A percentile compares a stretch with the other conserved stretches of the same genome.
These are phyloP conservation scores for Saussurea involucrata DNA, from an alignment of 129 eudicot genomes.

Conservation along the genomic window DNA sequence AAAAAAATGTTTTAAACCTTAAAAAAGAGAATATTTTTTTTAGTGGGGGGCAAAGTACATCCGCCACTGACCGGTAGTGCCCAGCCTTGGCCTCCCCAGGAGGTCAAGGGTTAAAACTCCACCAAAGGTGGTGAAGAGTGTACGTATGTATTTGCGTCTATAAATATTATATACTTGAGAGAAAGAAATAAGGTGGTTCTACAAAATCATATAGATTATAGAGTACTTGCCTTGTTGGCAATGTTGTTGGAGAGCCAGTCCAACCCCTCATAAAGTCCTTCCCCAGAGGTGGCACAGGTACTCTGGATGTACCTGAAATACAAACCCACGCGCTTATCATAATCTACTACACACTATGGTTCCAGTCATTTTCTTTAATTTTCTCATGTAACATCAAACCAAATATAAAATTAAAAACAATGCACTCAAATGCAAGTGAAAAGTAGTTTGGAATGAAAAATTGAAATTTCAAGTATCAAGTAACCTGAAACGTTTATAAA, in stretches of 20 bases:
- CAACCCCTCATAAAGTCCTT: conserved; percentile 96
- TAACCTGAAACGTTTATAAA: neutral
- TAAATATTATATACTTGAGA: neutral
- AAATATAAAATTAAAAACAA: neutral
- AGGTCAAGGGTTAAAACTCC: no score
- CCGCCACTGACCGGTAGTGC: no score
- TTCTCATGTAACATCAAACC: neutral
- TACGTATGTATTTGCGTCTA: neutral
- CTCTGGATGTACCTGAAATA: conserved; percentile 96
- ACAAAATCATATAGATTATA: neutral
- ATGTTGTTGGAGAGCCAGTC: conserved; percentile 99
- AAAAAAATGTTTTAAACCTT: no score
- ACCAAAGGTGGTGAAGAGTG: neutral
- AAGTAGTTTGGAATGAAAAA: neutral
- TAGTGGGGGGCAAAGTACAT: no score
- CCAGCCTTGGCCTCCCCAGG: no score
- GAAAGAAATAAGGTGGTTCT: neutral
- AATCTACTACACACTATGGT: neutral
- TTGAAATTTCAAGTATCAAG: neutral
- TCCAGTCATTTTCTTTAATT: neutral
- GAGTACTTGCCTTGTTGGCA: conserved; percentile 82
- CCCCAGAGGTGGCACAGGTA: conserved; percentile 99
- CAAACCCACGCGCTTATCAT: neutral
- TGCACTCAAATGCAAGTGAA: neutral
- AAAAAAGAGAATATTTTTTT: no score